These are phyloP conservation scores for Clavulina sp. DNA, from an alignment of 768 basidiomycete species.

Conservation along the genomic window DNA sequence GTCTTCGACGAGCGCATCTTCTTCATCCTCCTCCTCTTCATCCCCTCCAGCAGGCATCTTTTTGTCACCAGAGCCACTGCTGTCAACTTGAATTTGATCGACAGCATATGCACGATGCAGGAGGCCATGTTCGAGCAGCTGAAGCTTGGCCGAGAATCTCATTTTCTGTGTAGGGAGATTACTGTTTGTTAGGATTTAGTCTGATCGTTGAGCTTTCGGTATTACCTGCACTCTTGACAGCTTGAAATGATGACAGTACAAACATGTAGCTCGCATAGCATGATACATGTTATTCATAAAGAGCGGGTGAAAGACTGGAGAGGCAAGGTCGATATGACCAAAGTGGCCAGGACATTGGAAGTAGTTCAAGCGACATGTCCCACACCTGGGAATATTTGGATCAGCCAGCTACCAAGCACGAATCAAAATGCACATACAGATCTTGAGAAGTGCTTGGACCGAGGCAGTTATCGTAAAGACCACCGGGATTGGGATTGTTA, in stretches of 20 bases:
- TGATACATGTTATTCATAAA: conserved; percentile 88
- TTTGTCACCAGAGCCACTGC: conserved; percentile 14
- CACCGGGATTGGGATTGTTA: conserved; percentile 78
- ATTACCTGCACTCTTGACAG: conserved; percentile 51
- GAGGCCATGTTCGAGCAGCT: conserved; percentile 77
- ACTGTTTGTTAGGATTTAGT: neutral
- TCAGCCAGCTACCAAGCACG: neutral
- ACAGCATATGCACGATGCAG: conserved; percentile 63
- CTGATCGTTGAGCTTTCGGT: neutral
- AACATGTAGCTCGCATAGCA: conserved; percentile 69
- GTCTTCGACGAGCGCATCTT: conserved; percentile 32
- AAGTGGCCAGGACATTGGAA: conserved; percentile 96
- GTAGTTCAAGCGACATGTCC: conserved; percentile 83
- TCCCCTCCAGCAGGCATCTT: conserved; percentile 22
- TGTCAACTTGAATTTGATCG: conserved; percentile 36
- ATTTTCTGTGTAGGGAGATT: conserved; percentile 11
- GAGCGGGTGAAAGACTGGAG: conserved; percentile 89
- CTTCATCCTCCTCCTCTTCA: conserved; percentile 27
- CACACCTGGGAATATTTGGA: conserved; percentile 39
- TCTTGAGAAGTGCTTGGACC: conserved; percentile 81
- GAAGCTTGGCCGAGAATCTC: conserved; percentile 74
- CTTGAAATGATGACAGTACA: conserved; percentile 92
- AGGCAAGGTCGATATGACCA: conserved; percentile 91
- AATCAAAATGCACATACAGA: conserved; percentile 41
- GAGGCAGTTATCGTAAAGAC: conserved; percentile 87